phyloP scores from a whole-genome alignment of 192 early-diverging fungal species.

The Coemansia asiatica region DNA sequence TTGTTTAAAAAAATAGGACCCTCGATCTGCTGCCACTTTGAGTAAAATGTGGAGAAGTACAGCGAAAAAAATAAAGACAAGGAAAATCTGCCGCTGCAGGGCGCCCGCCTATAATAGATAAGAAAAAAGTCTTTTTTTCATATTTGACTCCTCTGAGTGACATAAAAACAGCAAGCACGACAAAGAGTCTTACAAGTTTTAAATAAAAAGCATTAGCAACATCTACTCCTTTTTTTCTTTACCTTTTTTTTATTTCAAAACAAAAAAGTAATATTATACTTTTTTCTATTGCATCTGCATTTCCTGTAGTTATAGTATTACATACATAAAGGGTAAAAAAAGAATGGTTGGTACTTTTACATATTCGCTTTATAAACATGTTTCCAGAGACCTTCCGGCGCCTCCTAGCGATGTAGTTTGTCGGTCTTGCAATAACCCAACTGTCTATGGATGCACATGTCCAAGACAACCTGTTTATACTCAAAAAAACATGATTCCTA shows the following conservation, averaged over 20 bases:
- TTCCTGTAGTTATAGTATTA: not conserved
- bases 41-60: not conserved
- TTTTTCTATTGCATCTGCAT: not conserved
- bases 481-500: not conserved
- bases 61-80: not conserved
- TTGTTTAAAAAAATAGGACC: not conserved
- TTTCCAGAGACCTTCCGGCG: not conserved
- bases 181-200: not conserved
- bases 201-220: not conserved
- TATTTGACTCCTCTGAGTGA: not conserved
- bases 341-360: not conserved
- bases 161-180: not conserved
- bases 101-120: not conserved
- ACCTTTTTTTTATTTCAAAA: not conserved
- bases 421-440: not conserved
- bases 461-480: not conserved
- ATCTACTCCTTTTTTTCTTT: not conserved
- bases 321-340: not conserved
- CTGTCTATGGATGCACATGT: conserved; percentile 1
- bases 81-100: not conserved
- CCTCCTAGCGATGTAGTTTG: not conserved
- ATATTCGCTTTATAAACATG: not conserved
- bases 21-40: not conserved
- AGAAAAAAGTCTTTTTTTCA: not conserved
- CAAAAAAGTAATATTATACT: not conserved